Conservation (phyloP, 2,329 filamentous ascomycete genomes). For the Scedosporium apiospermum region DNA sequence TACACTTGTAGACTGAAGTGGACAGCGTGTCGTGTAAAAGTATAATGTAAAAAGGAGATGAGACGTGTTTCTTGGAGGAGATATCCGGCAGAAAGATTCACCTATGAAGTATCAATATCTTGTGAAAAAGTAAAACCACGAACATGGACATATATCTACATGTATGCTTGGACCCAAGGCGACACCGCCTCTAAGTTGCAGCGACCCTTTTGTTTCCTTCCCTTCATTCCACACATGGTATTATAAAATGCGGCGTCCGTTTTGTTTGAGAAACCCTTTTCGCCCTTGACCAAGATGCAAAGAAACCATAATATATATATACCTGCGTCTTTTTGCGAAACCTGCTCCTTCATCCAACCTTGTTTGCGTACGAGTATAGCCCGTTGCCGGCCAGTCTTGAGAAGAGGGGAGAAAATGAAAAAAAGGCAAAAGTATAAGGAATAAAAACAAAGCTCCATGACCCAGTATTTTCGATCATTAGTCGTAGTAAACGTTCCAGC, state of each 20-base stretch:
- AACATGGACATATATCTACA: not conserved
- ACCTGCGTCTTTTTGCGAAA: too few species aligned
- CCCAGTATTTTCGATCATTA: conserved; percentile 5
- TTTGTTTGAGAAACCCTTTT: not conserved
- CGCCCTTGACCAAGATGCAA: too few species aligned
- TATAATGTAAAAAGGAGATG: not conserved
- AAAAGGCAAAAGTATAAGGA: not conserved
- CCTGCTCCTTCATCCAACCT: not conserved
- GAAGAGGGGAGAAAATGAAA: not conserved
- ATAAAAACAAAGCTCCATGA: too few species aligned
- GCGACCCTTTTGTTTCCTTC: not conserved
- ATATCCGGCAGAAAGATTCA: not conserved
- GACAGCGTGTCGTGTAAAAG: not conserved
- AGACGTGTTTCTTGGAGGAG: not conserved
- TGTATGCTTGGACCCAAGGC: too few species aligned
- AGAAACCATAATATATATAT: too few species aligned
- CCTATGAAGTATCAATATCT: not conserved
- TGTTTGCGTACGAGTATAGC: not conserved
- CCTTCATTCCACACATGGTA: not conserved
- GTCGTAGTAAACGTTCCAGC: not conserved
- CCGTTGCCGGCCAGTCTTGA: not conserved
- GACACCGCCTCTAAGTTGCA: not conserved
- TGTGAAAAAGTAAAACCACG: not conserved
- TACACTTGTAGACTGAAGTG: not conserved
- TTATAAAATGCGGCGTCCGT: not conserved